Conservation (phyloP, 495 filamentous ascomycete species). For the Talaromyces proteolyticus region DNA sequence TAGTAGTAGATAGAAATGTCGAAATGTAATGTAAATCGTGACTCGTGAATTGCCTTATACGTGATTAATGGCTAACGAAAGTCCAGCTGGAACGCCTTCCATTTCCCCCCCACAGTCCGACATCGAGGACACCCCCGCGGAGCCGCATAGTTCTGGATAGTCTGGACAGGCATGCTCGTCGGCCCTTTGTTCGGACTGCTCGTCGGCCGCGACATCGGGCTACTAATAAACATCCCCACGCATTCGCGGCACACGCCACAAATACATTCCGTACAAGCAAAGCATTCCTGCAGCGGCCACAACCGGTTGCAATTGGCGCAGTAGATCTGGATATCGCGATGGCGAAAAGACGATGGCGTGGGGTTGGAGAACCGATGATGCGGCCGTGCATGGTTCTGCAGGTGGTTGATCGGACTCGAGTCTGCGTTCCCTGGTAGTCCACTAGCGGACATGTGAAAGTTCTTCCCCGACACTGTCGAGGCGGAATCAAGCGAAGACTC, state of each 20-base stretch:
- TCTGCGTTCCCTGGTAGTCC: conserved; percentile 42
- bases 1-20: too few relatives aligned
- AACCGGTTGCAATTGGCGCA: conserved; percentile 76
- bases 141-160: conserved; percentile 33
- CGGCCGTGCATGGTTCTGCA: conserved; percentile 28
- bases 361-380: conserved; percentile 45
- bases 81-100: conserved; percentile 50
- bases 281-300: conserved; percentile 70
- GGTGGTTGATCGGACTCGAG: conserved; percentile 39
- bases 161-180: conserved; percentile 21
- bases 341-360: conserved; percentile 35
- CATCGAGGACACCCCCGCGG: conserved; percentile 46
- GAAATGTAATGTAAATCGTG: neutral
- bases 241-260: conserved; percentile 85
- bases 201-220: conserved; percentile 33
- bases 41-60: neutral
- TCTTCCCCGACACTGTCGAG: conserved; percentile 45
- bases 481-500: conserved; percentile 60
- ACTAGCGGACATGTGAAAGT: conserved; percentile 58
- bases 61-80: conserved; percentile 20
- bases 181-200: conserved; percentile 32
- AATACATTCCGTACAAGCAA: conserved; percentile 91
- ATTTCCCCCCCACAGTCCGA: conserved; percentile 41
- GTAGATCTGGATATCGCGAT: conserved; percentile 71
- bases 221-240: conserved; percentile 67